Conservation (phyloP, 2,329 filamentous ascomycete genomes). For the Aspergillus latus region DNA sequence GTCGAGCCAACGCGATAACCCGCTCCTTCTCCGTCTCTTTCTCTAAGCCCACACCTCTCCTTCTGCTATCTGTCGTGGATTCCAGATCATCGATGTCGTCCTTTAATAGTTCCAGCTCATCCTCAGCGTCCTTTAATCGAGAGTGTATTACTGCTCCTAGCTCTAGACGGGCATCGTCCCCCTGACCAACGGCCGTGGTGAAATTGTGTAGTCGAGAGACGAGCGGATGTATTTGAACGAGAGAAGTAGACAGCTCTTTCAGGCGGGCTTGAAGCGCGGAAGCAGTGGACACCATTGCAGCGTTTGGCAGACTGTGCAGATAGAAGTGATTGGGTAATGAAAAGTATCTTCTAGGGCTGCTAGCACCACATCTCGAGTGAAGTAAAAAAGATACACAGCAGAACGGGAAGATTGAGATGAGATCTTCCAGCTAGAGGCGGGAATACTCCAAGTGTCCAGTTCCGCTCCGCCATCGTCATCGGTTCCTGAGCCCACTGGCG, state of each 20-base stretch:
- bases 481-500: slow-evolving; percentile 25
- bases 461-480: slow-evolving; percentile 26
- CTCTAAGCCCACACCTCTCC: slow-evolving; percentile 47
- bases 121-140: slow-evolving; percentile 72
- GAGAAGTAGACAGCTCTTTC: slow-evolving; percentile 53
- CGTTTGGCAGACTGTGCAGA: neutral
- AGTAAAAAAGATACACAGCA: too few species aligned
- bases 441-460: slow-evolving; percentile 16
- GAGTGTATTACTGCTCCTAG: slow-evolving; percentile 78
- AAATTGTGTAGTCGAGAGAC: slow-evolving; percentile 60
- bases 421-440: too few species aligned
- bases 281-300: slow-evolving; percentile 37
- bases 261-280: slow-evolving; percentile 49
- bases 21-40: slow-evolving; percentile 64
- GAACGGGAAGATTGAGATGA: too few species aligned
- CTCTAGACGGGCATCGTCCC: slow-evolving; percentile 68
- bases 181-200: slow-evolving; percentile 62
- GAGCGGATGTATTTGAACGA: slow-evolving; percentile 55
- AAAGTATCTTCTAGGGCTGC: neutral
- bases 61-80: slow-evolving; percentile 40
- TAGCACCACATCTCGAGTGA: too few species aligned
- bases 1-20: slow-evolving; percentile 64
- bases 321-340: too few species aligned
- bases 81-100: slow-evolving; percentile 75
- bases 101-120: slow-evolving; percentile 75